Evolutionary conservation across 257 asterid genomes (phyloP).

Genomic region (Eustoma russellianum): DNA sequence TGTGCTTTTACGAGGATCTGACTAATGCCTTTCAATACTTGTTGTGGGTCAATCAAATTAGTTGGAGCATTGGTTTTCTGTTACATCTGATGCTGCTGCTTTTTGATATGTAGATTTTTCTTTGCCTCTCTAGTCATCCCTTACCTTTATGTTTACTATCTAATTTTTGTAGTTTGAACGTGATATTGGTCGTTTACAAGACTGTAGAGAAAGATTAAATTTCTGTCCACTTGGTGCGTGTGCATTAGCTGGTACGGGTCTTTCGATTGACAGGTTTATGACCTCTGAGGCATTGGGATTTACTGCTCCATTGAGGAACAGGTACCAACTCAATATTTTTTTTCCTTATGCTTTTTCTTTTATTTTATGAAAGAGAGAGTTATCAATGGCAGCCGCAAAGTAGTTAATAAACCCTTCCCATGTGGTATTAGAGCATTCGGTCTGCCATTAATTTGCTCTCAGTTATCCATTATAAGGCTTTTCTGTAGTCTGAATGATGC

Average conservation of each 20-base stretch:
- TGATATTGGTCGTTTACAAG: constrained; percentile 75
- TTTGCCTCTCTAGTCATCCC: background rate
- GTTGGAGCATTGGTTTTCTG: background rate
- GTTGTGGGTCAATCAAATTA: background rate
- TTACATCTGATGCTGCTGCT: background rate
- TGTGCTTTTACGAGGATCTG: background rate
- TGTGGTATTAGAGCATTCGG: background rate
- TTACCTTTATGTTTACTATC: background rate
- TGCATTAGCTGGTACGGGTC: constrained; percentile 98
- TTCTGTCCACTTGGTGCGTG: constrained; percentile 96
- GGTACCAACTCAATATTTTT: constrained; percentile 28
- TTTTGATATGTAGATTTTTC: background rate
- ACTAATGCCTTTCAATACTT: background rate
- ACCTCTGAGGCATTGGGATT: constrained; percentile 89
- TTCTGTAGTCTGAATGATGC: too few relatives aligned
- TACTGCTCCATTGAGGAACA: constrained; percentile 92
- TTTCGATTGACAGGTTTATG: constrained; percentile 96
- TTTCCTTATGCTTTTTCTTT: background rate
- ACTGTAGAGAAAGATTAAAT: constrained; percentile 74
- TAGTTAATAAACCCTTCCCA: background rate
- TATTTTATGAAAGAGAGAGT: background rate
- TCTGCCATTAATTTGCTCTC: background rate
- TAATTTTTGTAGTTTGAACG: constrained; percentile 73
- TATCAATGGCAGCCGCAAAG: background rate
- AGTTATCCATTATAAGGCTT: too few relatives aligned